phyloP scores from a whole-genome alignment of 2,329 filamentous ascomycete species.

The Aspergillus vadensis region DNA sequence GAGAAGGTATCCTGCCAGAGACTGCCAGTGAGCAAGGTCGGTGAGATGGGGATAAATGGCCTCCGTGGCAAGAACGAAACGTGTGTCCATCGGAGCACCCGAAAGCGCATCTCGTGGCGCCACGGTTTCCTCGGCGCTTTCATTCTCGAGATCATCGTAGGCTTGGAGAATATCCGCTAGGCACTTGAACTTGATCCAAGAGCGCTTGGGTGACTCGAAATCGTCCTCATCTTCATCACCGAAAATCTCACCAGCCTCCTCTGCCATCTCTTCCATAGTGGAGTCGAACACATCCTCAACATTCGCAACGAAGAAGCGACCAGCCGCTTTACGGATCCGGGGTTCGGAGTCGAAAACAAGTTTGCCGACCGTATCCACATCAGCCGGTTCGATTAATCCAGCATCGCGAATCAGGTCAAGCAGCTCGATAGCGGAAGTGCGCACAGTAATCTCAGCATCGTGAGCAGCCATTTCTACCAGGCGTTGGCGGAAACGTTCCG shows the following conservation, averaged over 20 bases:
- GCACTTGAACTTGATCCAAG: constrained; percentile 92
- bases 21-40: constrained; percentile 84
- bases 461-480: constrained; percentile 90
- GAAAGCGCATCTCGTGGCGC: constrained; percentile 51
- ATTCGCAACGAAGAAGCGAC: constrained; percentile 85
- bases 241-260: constrained; percentile 74
- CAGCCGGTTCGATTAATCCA: constrained; percentile 84
- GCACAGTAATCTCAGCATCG: constrained; percentile 78
- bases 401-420: constrained; percentile 80
- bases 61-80: constrained; percentile 83
- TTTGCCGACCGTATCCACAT: constrained; percentile 84
- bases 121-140: constrained; percentile 28
- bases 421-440: constrained; percentile 77
- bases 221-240: constrained; percentile 71
- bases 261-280: constrained; percentile 81
- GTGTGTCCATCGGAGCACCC: constrained; percentile 69
- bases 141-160: constrained; percentile 69
- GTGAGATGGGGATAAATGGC: constrained; percentile 79
- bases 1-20: constrained; percentile 83
- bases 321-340: constrained; percentile 82
- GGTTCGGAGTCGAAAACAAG: constrained; percentile 87
- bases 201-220: constrained; percentile 71
- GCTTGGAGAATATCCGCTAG: constrained; percentile 78
- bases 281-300: constrained; percentile 78
- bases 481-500: constrained; percentile 83